Conservation (phyloP, 2,329 filamentous ascomycete species). For the Aspergillus pseudotamarii region DNA sequence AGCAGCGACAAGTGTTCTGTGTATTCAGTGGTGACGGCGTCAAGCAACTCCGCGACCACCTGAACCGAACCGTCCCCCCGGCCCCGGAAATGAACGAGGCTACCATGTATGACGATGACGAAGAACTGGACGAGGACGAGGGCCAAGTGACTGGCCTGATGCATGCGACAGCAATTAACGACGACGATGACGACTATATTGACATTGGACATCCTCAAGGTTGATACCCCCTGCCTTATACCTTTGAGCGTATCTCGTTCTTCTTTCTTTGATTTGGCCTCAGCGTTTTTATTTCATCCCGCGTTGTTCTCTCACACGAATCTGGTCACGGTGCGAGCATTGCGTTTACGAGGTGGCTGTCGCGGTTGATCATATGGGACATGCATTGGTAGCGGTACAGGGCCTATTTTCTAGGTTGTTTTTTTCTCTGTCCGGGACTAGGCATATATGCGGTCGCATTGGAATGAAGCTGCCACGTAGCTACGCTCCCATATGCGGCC, state of each 20-base stretch:
- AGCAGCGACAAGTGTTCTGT: constrained; percentile 94
- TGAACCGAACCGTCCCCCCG: constrained; percentile 58
- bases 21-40: constrained; percentile 94
- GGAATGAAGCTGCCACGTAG: constrained; percentile 10
- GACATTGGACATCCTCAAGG: constrained; percentile 38
- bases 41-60: constrained; percentile 71
- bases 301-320: constrained; percentile 12
- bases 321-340: constrained; percentile 16
- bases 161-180: constrained; percentile 45
- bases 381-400: constrained; percentile 34
- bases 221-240: constrained; percentile 38
- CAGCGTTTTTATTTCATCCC: constrained; percentile 7
- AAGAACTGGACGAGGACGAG: constrained; percentile 48
- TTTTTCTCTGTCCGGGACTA: constrained; percentile 11
- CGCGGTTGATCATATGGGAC: constrained; percentile 24
- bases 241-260: constrained; percentile 18
- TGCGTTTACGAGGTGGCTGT: constrained; percentile 28
- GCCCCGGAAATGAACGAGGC: constrained; percentile 38
- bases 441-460: constrained; percentile 14
- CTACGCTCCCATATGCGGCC: constrained; percentile 9
- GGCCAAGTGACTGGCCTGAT: constrained; percentile 45
- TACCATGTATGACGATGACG: constrained; percentile 49
- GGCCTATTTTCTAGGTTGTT: constrained; percentile 1
- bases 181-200: constrained; percentile 47
- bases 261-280: constrained; percentile 1